Evolutionary conservation across 257 asterid species (phyloP).

Genomic region (Capsicum rhomboideum): DNA sequence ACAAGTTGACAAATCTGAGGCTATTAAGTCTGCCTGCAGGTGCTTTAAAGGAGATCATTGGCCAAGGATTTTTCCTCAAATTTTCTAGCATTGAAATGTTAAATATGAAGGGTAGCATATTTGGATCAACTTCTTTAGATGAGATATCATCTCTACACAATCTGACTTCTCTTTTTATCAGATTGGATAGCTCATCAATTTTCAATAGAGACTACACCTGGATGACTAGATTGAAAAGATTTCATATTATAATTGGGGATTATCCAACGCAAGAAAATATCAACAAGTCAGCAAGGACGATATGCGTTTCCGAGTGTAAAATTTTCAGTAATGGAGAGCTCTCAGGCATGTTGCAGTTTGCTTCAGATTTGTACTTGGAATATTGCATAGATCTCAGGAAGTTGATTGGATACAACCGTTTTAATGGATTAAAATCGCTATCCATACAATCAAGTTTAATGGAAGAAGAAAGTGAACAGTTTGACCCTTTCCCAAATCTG

Average conservation of each 20-base stretch:
- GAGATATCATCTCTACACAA: too few species aligned
- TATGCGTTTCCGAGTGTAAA: not conserved
- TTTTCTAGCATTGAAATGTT: conserved; percentile 6
- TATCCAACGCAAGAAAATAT: not conserved
- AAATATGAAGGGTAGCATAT: not conserved
- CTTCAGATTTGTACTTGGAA: not conserved
- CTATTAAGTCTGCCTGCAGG: too few species aligned
- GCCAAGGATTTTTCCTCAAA: not conserved
- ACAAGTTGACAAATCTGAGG: not conserved
- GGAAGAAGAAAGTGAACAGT: not conserved
- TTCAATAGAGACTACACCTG: too few species aligned
- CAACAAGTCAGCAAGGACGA: not conserved
- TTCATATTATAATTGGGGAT: not conserved
- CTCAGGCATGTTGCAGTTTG: conserved; percentile 2
- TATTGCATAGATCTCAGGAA: not conserved
- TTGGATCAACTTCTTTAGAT: too few species aligned
- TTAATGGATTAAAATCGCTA: not conserved
- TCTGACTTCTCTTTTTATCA: too few species aligned
- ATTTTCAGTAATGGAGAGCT: not conserved
- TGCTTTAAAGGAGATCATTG: too few species aligned
- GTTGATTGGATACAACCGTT: conserved; percentile 1
- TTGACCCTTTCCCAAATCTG: conserved; percentile 4
- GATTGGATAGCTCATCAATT: too few species aligned
- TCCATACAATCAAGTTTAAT: not conserved
- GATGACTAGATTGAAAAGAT: too few species aligned